These are phyloP conservation scores for Telfairia occidentalis DNA, from an alignment of 331 rosid genomes.

Conservation along the genomic window DNA sequence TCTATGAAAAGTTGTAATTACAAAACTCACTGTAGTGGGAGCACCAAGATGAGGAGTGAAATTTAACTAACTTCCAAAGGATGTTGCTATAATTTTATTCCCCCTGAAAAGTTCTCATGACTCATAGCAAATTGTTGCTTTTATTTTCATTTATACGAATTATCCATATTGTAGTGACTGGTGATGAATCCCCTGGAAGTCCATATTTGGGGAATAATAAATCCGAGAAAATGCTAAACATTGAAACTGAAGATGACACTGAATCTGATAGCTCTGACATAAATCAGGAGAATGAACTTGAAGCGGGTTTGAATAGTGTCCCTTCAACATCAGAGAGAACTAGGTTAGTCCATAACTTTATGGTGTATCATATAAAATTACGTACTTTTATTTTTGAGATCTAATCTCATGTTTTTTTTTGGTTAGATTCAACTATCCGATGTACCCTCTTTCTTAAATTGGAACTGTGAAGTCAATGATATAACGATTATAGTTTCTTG, in stretches of 20 bases:
- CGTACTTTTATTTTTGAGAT: background rate
- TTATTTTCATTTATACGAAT: background rate
- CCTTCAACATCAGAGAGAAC: conserved; percentile 21
- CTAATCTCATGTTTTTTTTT: background rate
- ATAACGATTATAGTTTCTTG: background rate
- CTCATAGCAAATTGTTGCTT: background rate
- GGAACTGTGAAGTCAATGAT: background rate
- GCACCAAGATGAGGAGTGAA: no score
- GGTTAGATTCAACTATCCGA: background rate
- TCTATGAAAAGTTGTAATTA: background rate
- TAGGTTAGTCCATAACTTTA: conserved; percentile 33
- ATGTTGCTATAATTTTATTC: no score
- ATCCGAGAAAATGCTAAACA: conserved; percentile 19
- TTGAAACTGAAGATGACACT: conserved; percentile 37
- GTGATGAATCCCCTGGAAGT: conserved; percentile 26
- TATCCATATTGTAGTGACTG: conserved; percentile 24
- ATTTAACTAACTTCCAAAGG: no score
- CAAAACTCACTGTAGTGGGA: no score
- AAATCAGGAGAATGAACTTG: conserved; percentile 36
- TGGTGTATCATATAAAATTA: background rate
- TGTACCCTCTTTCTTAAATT: background rate
- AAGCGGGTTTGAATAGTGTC: conserved; percentile 19
- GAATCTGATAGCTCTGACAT: conserved; percentile 27
- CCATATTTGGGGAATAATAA: conserved; percentile 16
- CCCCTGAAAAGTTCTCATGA: no score